phyloP scores from a whole-genome alignment of 31 red algal genomes.

The Odonthalia washingtoniensis region DNA sequence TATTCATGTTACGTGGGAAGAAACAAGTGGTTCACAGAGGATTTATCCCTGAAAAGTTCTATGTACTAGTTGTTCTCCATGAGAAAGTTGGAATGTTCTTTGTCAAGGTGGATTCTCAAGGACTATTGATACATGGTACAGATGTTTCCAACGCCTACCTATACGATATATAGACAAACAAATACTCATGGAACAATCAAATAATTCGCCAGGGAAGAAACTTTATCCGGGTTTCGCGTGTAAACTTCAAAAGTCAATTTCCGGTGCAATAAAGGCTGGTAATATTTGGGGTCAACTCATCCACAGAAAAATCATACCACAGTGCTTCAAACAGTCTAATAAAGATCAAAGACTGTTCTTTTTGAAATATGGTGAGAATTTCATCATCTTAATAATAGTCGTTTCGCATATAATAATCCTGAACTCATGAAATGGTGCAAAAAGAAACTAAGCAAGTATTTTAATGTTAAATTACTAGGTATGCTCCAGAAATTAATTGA shows the following conservation, averaged over 20 bases:
- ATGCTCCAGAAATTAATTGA: background rate
- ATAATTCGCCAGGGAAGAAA: background rate
- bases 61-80: constrained; percentile 33
- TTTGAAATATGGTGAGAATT: background rate
- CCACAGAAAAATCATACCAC: too few species aligned
- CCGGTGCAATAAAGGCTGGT: background rate
- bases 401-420: background rate
- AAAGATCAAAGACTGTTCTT: constrained; percentile 16
- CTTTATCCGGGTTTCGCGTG: background rate
- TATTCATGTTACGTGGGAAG: constrained; percentile 4
- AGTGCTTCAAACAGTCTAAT: constrained; percentile 23
- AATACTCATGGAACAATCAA: constrained; percentile 27
- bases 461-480: constrained; percentile 20
- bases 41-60: constrained; percentile 18
- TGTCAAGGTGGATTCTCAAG: constrained; percentile 32
- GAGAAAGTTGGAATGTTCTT: constrained; percentile 28
- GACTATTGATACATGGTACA: background rate
- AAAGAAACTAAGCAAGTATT: background rate
- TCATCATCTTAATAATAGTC: constrained; percentile 15
- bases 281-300: constrained; percentile 5
- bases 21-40: constrained; percentile 4
- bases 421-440: constrained; percentile 3
- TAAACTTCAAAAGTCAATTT: constrained; percentile 22
- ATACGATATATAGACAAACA: constrained; percentile 19
- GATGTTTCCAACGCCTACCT: constrained; percentile 41